phyloP scores from a whole-genome alignment of 495 filamentous ascomycete species.

The Cercophora scortea region DNA sequence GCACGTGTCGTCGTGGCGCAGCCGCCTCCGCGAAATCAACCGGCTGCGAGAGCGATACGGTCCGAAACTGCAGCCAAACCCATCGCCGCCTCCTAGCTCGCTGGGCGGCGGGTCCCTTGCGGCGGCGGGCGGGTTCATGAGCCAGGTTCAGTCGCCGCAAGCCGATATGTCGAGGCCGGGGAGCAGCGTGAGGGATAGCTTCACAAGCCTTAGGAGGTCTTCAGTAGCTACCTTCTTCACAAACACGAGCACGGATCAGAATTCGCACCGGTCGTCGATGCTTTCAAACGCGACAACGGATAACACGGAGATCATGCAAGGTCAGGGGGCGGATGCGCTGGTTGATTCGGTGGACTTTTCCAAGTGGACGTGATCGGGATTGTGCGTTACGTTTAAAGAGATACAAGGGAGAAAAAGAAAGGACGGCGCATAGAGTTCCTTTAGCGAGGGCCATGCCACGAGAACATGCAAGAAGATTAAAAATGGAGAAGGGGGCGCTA shows the following conservation, averaged over 20 bases:
- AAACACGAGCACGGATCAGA: constrained; percentile 35
- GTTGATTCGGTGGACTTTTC: constrained; percentile 54
- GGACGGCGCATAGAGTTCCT: no score
- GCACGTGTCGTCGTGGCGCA: constrained; percentile 83
- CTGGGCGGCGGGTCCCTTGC: constrained; percentile 9
- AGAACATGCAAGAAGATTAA: background rate
- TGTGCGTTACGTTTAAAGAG: no score
- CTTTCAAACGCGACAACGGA: constrained; percentile 41
- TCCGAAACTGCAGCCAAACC: constrained; percentile 24
- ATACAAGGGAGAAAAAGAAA: no score
- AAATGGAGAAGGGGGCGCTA: background rate
- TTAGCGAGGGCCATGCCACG: no score
- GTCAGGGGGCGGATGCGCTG: constrained; percentile 37
- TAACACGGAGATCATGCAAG: constrained; percentile 36
- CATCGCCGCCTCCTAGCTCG: constrained; percentile 34
- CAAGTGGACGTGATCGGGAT: constrained; percentile 39
- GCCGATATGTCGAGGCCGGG: constrained; percentile 18
- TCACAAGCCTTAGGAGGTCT: constrained; percentile 40
- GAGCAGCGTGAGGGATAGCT: constrained; percentile 42
- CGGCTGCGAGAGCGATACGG: constrained; percentile 62
- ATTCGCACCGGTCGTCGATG: constrained; percentile 43
- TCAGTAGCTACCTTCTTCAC: constrained; percentile 51
- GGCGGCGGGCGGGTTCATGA: constrained; percentile 6
- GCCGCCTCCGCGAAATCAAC: constrained; percentile 76
- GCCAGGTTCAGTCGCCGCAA: background rate